These are phyloP conservation scores for Asterophora lycoperdoides DNA, from an alignment of 768 basidiomycete genomes.

Conservation along the genomic window DNA sequence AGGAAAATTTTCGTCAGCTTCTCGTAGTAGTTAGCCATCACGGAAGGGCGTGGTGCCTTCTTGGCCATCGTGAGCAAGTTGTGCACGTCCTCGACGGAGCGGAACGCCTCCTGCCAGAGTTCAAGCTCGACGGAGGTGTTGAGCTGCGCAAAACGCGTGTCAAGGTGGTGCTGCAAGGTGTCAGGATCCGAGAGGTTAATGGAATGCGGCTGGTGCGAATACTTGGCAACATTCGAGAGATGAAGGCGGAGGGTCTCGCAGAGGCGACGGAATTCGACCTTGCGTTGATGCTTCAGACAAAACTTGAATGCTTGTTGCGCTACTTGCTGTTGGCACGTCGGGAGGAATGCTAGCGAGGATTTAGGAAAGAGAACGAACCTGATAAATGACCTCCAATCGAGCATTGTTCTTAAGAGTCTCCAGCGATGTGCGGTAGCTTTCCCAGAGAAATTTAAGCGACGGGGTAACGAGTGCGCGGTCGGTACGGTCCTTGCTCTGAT, in stretches of 20 bases:
- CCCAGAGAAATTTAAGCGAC: conserved; percentile 99
- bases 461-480: conserved; percentile 94
- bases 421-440: conserved; percentile 91
- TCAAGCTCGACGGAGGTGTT: conserved; percentile 97
- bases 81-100: conserved; percentile 97
- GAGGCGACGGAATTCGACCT: conserved; percentile 94
- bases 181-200: conserved; percentile 96
- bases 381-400: conserved; percentile 88
- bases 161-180: conserved; percentile 91
- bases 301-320: conserved; percentile 98
- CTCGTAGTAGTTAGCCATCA: conserved; percentile 99
- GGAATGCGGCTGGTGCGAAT: conserved; percentile 87
- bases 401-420: conserved; percentile 97
- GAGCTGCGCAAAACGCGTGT: conserved; percentile 94
- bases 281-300: conserved; percentile 88
- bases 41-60: conserved; percentile 84
- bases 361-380: conserved; percentile 49
- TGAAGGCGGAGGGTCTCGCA: conserved; percentile 96
- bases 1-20: conserved; percentile 96
- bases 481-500: conserved; percentile 89
- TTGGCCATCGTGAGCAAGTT: conserved; percentile 91
- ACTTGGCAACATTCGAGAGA: conserved; percentile 91
- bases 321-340: conserved; percentile 60
- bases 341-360: neutral
- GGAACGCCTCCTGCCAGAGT: conserved; percentile 98